Evolutionary conservation across 31 red algal species (phyloP).

Genomic region (Pterothamnion heteromorphum): DNA sequence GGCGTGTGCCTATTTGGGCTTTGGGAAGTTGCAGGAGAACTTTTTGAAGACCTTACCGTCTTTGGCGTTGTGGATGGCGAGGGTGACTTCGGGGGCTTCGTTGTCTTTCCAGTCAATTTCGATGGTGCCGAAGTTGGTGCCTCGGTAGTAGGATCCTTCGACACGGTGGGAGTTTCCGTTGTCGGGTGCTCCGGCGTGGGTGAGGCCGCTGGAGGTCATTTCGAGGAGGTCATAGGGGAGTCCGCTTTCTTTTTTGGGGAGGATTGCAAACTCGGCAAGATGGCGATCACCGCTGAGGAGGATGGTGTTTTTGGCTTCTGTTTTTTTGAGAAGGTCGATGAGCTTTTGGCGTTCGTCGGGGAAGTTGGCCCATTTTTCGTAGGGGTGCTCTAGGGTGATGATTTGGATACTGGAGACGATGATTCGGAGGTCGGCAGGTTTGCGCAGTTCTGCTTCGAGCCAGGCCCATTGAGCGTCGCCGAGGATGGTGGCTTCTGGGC

Average conservation of each 20-base stretch:
- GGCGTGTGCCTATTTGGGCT: too few species aligned
- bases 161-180: neutral
- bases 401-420: constrained; percentile 10
- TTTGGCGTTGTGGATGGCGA: too few species aligned
- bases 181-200: neutral
- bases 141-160: neutral
- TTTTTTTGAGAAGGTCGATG: neutral
- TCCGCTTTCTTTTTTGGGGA: neutral
- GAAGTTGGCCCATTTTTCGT: constrained; percentile 3
- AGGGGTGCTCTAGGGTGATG: neutral
- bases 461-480: constrained; percentile 19
- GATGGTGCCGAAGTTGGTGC: neutral
- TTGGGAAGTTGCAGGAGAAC: too few species aligned
- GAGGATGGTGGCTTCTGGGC: neutral
- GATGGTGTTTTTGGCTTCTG: neutral
- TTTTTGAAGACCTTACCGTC: too few species aligned
- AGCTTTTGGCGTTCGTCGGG: neutral
- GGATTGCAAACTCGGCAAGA: neutral
- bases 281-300: neutral
- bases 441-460: neutral
- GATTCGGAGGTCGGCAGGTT: neutral
- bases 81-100: too few species aligned
- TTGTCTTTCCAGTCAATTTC: neutral
- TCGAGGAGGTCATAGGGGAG: neutral
- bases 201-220: constrained; percentile 25